Base-by-base conservation (phyloP, 768 basidiomycete species). In the Lactarius vividus region DNA sequence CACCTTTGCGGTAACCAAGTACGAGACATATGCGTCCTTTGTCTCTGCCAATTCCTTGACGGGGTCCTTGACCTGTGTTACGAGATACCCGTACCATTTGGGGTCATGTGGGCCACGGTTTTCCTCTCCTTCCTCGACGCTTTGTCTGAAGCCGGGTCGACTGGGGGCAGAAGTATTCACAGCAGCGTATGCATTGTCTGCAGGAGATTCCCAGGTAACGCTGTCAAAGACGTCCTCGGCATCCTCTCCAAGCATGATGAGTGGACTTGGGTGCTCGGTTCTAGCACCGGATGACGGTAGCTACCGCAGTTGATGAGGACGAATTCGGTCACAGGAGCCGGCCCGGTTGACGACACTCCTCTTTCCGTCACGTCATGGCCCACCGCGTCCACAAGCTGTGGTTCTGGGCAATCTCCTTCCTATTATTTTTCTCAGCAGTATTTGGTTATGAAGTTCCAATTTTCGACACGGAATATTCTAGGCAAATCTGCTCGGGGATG, bases 11-110 rank as follows among this genome's bases (percentile, higher is more conserved):
- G 86, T 83, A 44, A 98, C 94, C 33, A 94, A 80, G 76, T 98
- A 99, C 46, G 94, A 96, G 57, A 97, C 94, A 78, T 94, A 98
- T 67, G 92, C 89, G 74, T 99, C 96, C 80, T 97, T 98, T 37
- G 95, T 96, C 72, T 97, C 96, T 65, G 96, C 90, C 31, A 98
- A 84, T 76, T 98, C 96, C 76, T 96, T 98, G 68, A 94, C 87
- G 33, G 96, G 96, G 75, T 98, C 96, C 73, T 88, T 87, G 70
- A 98, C 94, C 55, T 81, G 80, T 29, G 89, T 91, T 59, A 89
- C 82, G 67, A 94, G 85, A 76, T 88, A 88, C 11, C 92, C 93
- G 75, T 94, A 93, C 92, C 92, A 94, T 77, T 92, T 94, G 59
- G 92, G 91, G 73, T 92, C 88, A 69, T 87, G 84, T 18, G 92